phyloP scores from a whole-genome alignment of 2,329 filamentous ascomycete species.

The Cryphonectria parasitica region DNA sequence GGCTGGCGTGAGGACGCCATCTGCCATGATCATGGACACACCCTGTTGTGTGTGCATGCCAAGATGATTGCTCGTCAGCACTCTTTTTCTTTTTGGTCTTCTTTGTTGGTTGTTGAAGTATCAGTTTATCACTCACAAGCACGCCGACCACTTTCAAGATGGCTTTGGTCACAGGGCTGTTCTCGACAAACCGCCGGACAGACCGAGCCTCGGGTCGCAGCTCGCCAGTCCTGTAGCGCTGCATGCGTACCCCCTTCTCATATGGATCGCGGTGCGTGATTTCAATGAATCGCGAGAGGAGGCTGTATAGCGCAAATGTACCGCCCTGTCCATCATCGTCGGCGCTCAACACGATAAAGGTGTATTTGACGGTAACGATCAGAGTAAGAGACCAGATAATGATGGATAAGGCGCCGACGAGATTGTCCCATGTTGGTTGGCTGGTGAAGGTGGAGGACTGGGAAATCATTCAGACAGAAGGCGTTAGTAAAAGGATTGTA shows the following conservation, averaged over 20 bases:
- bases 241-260: conserved; percentile 59
- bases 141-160: conserved; percentile 66
- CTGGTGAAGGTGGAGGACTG: conserved; percentile 60
- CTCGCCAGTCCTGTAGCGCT: conserved; percentile 61
- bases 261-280: conserved; percentile 64
- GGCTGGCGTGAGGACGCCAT: conserved; percentile 70
- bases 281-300: conserved; percentile 64
- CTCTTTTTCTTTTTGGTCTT: not conserved
- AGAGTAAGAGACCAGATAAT: conserved; percentile 71
- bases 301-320: conserved; percentile 68
- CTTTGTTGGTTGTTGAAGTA: not conserved
- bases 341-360: conserved; percentile 66
- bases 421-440: conserved; percentile 58
- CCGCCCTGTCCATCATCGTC: conserved; percentile 75
- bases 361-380: conserved; percentile 72
- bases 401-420: conserved; percentile 68
- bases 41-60: conserved; percentile 38
- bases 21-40: conserved; percentile 68
- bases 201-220: conserved; percentile 54
- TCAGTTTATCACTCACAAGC: conserved; percentile 38
- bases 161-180: conserved; percentile 53
- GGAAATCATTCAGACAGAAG: no score
- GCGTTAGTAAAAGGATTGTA: not conserved
- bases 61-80: not conserved
- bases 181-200: conserved; percentile 62